Base-by-base conservation (phyloP, 345 rosid species). In the Boechera stricta region DNA sequence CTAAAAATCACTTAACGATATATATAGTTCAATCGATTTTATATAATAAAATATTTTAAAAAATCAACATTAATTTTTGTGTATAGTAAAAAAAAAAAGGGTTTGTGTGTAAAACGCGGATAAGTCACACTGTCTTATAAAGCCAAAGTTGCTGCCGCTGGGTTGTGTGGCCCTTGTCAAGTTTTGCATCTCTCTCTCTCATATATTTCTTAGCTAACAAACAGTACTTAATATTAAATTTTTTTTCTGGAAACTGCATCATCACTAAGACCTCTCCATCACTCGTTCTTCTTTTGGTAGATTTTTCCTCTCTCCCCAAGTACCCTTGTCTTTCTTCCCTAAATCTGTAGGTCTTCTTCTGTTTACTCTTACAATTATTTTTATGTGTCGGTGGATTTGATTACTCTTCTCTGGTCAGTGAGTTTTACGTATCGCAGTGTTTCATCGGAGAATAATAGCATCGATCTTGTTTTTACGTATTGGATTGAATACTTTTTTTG, bases 201-300 rank as follows among this genome's bases (percentile, higher is more conserved):
- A 16, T 52, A 7, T 21, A 0, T 16, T 7, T 49, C 52, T 6
- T 47, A 16, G 9, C 53, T 48, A 16, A 3, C 5, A 21, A 16
- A 3, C 5, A 21, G 11, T 8, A 18, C 10, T 48, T 7, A 8
- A 13, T 5, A 21, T 15, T 65, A 33, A 16, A 16, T 57, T 51
- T 9, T 3, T 56, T 44, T 75, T 68, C 68, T 67, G 61, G 68
- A 75, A 75, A 49, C 62, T 51, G 12, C 45, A 61, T 61, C 48
- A 42, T 47, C 52, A 31, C 55, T 64, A 58, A 21, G 16, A 21
- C 67, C 51, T 35, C 59, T 4, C 67, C 67, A 36, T 58, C 67
- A 58, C 73, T 75, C 79, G 58, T 67, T 59, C 63, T 18, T 51
- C 16, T 72, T 29, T 15, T 12, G 77, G 56, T 74, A 64, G 77